Evolutionary conservation across 441 rosid species (phyloP).

Genomic region (Euphorbia celastroides): DNA sequence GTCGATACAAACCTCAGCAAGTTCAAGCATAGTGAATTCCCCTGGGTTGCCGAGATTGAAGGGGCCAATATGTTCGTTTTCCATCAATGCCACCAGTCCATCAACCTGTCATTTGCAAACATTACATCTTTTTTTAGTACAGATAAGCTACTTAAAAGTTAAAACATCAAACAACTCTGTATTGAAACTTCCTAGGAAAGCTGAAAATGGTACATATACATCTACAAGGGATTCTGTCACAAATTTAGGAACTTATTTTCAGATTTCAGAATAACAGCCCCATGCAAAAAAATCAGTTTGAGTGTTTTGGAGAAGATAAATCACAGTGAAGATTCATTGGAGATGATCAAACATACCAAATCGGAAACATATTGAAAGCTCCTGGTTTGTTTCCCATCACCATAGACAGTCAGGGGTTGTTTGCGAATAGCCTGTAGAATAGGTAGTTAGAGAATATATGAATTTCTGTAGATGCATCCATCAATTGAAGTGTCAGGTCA

Average conservation of each 20-base stretch:
- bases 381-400: constrained; percentile 97
- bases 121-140: not conserved
- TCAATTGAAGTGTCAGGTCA: not conserved
- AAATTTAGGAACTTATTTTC: not conserved
- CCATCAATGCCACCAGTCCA: constrained; percentile 90
- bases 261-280: not conserved
- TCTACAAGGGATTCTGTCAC: not conserved
- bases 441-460: constrained; percentile 3
- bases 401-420: constrained; percentile 92
- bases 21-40: constrained; percentile 97
- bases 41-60: constrained; percentile 98
- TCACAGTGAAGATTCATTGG: not conserved
- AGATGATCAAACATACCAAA: constrained; percentile 46
- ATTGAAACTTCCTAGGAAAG: not conserved
- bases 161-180: not conserved
- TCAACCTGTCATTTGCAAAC: constrained; percentile 51
- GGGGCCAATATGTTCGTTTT: constrained; percentile 90
- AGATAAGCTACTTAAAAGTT: not conserved
- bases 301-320: not conserved
- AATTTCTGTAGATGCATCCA: constrained; percentile 1
- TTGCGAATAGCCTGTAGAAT: constrained; percentile 74
- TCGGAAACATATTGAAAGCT: constrained; percentile 98
- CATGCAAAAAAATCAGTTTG: not conserved
- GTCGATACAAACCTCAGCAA: constrained; percentile 89
- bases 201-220: not conserved